A percentile compares a stretch with the other conserved stretches of the same genome.
phyloP scores from a whole-genome alignment of 1,284 basidiomycete genomes.

The Phellinidium pouzarii region DNA sequence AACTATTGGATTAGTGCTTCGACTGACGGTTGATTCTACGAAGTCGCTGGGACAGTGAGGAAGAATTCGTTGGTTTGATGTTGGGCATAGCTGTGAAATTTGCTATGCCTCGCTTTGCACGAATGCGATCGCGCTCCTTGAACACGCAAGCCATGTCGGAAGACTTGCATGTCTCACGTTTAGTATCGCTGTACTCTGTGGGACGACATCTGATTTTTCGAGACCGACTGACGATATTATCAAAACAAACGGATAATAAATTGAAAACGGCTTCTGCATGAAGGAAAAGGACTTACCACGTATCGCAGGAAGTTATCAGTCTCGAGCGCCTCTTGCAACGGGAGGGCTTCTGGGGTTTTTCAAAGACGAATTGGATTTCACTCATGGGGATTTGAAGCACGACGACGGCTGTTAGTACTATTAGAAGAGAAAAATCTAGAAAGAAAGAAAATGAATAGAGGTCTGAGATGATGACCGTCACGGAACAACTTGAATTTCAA shows the following conservation, averaged over 20 bases:
- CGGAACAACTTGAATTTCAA: no score
- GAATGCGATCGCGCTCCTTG: conserved; percentile 12
- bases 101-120: conserved; percentile 13
- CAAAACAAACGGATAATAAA: background rate
- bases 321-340: conserved; percentile 5
- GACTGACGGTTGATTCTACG: no score
- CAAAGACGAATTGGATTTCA: conserved; percentile 14
- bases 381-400: background rate
- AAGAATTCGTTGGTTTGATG: background rate
- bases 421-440: background rate
- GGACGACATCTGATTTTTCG: conserved; percentile 14
- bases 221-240: conserved; percentile 4
- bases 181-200: conserved; percentile 1
- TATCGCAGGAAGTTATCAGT: conserved; percentile 14
- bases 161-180: conserved; percentile 9
- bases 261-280: background rate
- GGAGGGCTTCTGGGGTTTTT: conserved; percentile 9
- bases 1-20: no score
- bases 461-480: no score
- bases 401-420: background rate
- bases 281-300: conserved; percentile 8
- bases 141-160: conserved; percentile 8
- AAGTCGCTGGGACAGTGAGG: no score
- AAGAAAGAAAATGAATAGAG: background rate
- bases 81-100: conserved; percentile 10